A percentile compares a stretch with the other conserved stretches of the same genome.
These are phyloP conservation scores for Coemansia sp. DNA, from an alignment of 192 early-diverging fungal genomes.

Conservation along the genomic window DNA sequence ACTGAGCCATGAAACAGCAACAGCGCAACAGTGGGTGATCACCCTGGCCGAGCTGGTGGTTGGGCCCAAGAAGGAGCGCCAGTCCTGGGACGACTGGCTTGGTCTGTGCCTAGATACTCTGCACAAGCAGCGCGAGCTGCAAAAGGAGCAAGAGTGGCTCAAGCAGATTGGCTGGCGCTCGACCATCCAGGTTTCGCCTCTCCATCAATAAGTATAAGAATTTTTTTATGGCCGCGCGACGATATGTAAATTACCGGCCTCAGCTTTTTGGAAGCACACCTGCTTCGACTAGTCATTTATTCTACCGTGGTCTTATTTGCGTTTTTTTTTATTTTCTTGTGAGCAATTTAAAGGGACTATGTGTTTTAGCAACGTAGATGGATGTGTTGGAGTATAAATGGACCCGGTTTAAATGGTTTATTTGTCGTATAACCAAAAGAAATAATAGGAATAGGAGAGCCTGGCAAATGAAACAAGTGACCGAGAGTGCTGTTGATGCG, in stretches of 20 bases:
- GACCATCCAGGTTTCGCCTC: neutral
- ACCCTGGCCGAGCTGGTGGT: constrained; percentile 36
- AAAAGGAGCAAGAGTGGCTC: constrained; percentile 29
- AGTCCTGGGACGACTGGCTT: constrained; percentile 51
- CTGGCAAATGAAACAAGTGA: too few relatives aligned
- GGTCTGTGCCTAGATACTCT: constrained; percentile 22
- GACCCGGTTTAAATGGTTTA: too few relatives aligned
- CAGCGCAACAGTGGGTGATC: constrained; percentile 47
- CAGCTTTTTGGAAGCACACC: too few relatives aligned
- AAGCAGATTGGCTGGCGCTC: constrained; percentile 7
- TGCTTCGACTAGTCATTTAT: too few relatives aligned
- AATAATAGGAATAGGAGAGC: too few relatives aligned
- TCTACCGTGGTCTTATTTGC: too few relatives aligned
- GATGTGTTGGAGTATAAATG: too few relatives aligned
- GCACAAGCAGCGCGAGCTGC: constrained; percentile 26
- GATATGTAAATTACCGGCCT: neutral
- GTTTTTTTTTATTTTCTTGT: neutral
- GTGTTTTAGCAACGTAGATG: too few relatives aligned
- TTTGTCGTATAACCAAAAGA: too few relatives aligned
- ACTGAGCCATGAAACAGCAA: constrained; percentile 26
- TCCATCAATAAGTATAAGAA: neutral
- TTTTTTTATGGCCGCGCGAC: neutral
- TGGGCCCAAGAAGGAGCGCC: constrained; percentile 41
- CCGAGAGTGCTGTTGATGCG: too few relatives aligned
- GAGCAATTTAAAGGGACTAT: neutral